phyloP scores from a whole-genome alignment of 1,139 yeast species.

The Pneumocystis wakefieldiae region DNA sequence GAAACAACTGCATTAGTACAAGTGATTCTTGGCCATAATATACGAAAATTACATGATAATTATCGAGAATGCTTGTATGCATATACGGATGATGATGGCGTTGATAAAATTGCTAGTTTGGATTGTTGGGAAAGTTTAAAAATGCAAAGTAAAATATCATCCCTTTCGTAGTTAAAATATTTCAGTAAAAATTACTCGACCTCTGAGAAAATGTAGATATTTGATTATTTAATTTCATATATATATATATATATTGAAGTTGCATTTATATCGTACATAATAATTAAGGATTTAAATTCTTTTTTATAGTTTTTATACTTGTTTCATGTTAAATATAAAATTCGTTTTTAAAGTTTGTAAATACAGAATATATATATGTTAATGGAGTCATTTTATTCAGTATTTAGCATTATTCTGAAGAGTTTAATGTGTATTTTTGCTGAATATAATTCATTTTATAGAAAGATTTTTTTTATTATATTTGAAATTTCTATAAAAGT shows the following conservation, averaged over 20 bases:
- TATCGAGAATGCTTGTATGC: background rate
- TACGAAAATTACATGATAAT: conserved; percentile 19
- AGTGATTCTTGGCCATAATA: conserved; percentile 89
- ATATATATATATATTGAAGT: background rate
- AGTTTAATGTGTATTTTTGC: too few species aligned
- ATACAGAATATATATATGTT: background rate
- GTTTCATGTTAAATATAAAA: background rate
- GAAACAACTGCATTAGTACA: conserved; percentile 73
- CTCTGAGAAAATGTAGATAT: background rate
- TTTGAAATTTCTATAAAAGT: too few species aligned
- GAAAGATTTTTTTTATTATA: too few species aligned
- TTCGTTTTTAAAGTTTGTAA: background rate
- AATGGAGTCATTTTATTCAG: background rate
- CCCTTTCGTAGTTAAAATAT: background rate
- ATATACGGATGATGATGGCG: conserved; percentile 52
- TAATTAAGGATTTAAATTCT: background rate
- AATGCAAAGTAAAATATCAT: conserved; percentile 14
- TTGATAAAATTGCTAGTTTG: conserved; percentile 76
- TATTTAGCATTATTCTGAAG: background rate
- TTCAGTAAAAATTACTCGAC: background rate
- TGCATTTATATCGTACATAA: background rate
- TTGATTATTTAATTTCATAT: background rate
- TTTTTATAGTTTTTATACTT: background rate
- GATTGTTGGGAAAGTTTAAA: conserved; percentile 58
- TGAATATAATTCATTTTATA: too few species aligned